Conservation (phyloP, 148 eudicot species). For the Drosera capensis region DNA sequence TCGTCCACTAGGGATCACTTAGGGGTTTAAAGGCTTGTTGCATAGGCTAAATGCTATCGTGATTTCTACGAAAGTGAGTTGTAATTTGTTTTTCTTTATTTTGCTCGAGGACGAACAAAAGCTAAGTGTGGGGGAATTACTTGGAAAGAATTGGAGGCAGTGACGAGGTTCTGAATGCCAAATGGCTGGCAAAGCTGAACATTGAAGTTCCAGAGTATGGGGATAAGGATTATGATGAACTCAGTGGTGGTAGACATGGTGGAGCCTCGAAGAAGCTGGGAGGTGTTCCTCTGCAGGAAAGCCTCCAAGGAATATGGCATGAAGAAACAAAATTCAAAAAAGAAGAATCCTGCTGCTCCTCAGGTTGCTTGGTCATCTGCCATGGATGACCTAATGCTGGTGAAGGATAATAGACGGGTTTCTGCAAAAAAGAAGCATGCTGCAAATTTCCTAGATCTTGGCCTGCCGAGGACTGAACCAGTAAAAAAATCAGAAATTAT, state of each 20-base stretch:
- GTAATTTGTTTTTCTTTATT: no score
- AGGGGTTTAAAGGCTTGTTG: no score
- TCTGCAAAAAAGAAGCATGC: conserved; percentile 58
- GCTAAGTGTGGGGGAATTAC: conserved; percentile 75
- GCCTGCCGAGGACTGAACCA: conserved; percentile 50
- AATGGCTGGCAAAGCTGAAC: conserved; percentile 30
- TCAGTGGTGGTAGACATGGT: conserved; percentile 23
- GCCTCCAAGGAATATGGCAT: conserved; percentile 70
- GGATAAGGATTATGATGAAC: conserved; percentile 21
- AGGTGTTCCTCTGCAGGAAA: conserved; percentile 71
- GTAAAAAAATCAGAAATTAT: conserved; percentile 37
- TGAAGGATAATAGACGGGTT: conserved; percentile 65
- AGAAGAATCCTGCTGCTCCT: conserved; percentile 23
- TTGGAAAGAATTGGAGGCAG: conserved; percentile 69
- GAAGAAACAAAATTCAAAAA: conserved; percentile 31
- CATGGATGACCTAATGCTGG: conserved; percentile 61
- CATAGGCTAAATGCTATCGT: no score
- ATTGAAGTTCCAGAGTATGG: conserved; percentile 15
- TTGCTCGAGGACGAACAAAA: no score
- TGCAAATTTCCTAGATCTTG: conserved; percentile 59
- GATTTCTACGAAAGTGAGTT: no score
- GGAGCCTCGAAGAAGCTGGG: conserved; percentile 52
- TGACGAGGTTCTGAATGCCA: conserved; percentile 37
- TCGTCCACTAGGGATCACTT: no score
- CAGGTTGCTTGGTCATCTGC: conserved; percentile 31